Evolutionary conservation across 495 filamentous ascomycete species (phyloP).

Genomic region (Penicillium simplicissimum): DNA sequence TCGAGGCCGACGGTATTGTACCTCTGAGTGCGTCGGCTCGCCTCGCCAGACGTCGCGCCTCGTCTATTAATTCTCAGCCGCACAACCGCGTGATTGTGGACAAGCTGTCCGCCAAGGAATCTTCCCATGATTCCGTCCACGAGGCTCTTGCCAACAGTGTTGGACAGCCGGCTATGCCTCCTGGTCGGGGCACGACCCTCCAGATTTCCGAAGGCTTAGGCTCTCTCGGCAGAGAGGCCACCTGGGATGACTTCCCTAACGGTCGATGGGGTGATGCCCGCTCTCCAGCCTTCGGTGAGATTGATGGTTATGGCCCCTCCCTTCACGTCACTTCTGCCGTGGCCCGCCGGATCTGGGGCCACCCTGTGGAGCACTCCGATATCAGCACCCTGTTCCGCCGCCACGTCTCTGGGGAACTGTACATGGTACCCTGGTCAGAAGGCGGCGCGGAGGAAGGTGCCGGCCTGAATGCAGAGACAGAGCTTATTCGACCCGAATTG

Average conservation of each 20-base stretch:
- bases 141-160: conserved; percentile 59
- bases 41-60: conserved; percentile 44
- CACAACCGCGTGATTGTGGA: conserved; percentile 84
- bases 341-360: conserved; percentile 81
- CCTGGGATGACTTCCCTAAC: conserved; percentile 99
- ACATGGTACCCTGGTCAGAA: conserved; percentile 89
- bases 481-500: conserved; percentile 71
- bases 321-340: conserved; percentile 78
- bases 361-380: conserved; percentile 65
- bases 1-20: conserved; percentile 42
- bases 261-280: conserved; percentile 93
- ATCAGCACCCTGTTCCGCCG: conserved; percentile 77
- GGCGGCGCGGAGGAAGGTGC: conserved; percentile 62
- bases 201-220: conserved; percentile 92
- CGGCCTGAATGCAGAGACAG: conserved; percentile 72
- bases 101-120: conserved; percentile 37
- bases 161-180: conserved; percentile 38
- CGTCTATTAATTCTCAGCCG: conserved; percentile 58
- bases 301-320: conserved; percentile 91
- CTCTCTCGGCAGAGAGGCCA: conserved; percentile 88
- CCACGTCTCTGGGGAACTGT: conserved; percentile 73
- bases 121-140: conserved; percentile 42
- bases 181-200: conserved; percentile 73
- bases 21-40: conserved; percentile 39
- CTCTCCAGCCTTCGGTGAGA: conserved; percentile 90